Percentiles rank a stretch among this genome's conserved stretches.
Evolutionary conservation across 73 alveolate genomes (phyloP).

Genomic region (Paramecium sonneborni): DNA sequence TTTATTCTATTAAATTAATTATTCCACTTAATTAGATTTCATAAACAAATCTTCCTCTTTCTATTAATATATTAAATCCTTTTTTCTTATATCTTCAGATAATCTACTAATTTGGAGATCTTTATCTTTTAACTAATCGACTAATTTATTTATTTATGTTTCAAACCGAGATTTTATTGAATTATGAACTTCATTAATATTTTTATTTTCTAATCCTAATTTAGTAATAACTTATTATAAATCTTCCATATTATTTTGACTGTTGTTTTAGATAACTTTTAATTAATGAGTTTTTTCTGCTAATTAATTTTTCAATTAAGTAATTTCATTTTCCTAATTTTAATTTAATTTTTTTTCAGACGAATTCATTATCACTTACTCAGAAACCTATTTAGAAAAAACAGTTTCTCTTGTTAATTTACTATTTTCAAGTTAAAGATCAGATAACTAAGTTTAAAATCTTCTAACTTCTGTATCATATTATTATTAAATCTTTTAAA

Average conservation of each 20-base stretch:
- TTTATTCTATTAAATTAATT: not conserved
- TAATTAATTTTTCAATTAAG: not conserved
- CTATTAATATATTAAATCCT: not conserved
- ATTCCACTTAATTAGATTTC: not conserved
- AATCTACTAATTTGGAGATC: not conserved
- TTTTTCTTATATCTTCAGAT: not conserved
- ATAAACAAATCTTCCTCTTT: not conserved
- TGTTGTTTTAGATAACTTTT: not conserved
- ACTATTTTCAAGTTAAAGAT: not conserved
- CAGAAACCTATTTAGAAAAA: not conserved
- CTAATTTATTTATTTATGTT: not conserved
- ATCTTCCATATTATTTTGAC: not conserved
- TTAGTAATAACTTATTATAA: not conserved
- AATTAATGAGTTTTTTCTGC: not conserved
- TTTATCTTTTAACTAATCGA: not conserved
- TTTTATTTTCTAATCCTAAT: not conserved
- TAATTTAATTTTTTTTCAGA: not conserved
- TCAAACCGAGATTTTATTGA: not conserved
- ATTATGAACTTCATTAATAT: constrained; percentile 1
- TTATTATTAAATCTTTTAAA: not conserved
- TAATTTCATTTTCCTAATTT: not conserved
- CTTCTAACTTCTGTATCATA: not conserved
- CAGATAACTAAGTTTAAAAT: not conserved
- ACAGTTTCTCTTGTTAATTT: not conserved
- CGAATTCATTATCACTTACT: not conserved